A percentile compares a stretch with the other conserved stretches of the same genome.
phyloP scores from a whole-genome alignment of 441 rosid species.

The Bocquillonia castaneifolia region DNA sequence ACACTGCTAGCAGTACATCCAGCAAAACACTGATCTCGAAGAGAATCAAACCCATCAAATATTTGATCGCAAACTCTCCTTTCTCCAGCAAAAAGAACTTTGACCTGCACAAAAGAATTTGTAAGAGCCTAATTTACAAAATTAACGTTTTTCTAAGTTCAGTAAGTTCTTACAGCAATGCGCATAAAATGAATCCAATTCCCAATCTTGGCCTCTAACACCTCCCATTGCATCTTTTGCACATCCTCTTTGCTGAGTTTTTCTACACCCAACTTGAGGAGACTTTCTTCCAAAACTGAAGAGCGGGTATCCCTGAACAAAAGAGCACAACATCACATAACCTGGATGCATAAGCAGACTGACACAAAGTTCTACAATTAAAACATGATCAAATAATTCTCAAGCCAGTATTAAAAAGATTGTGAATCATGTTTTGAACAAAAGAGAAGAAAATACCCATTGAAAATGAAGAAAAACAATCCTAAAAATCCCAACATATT shows the following conservation, averaged over 20 bases:
- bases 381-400: neutral
- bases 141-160: neutral
- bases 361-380: neutral
- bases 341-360: neutral
- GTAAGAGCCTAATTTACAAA: slow-evolving; percentile 18
- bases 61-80: slow-evolving; percentile 88
- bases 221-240: slow-evolving; percentile 98
- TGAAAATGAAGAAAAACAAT: neutral
- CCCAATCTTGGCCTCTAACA: slow-evolving; percentile 94
- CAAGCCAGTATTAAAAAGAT: neutral
- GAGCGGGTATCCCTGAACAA: slow-evolving; percentile 76
- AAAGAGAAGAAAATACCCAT: neutral
- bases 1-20: slow-evolving; percentile 77
- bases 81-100: slow-evolving; percentile 87
- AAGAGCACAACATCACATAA: slow-evolving; percentile 2
- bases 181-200: slow-evolving; percentile 99
- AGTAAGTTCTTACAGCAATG: slow-evolving; percentile 66
- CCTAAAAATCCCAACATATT: neutral
- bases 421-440: neutral
- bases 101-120: slow-evolving; percentile 55
- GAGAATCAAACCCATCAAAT: slow-evolving; percentile 78
- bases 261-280: slow-evolving; percentile 86
- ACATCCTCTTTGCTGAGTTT: slow-evolving; percentile 94
- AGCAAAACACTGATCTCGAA: slow-evolving; percentile 88
- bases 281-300: slow-evolving; percentile 76